Evolutionary conservation across 805 yeast genomes (phyloP).

Genomic region (Starmerella khaoyaiensis): DNA sequence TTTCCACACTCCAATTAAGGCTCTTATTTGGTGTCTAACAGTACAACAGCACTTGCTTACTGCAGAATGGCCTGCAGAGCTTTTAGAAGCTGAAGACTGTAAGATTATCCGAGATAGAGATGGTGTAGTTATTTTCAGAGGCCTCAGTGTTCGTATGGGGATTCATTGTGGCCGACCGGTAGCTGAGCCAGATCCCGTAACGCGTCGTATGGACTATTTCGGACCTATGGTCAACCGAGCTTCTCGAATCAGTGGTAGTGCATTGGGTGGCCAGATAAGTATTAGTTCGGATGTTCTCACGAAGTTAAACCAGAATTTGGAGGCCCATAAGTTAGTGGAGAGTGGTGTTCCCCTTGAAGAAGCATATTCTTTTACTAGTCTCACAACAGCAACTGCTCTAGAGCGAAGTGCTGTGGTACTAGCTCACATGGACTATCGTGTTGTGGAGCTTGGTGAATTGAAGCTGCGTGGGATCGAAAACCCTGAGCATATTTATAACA

Average conservation of each 20-base stretch:
- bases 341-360: conserved; percentile 8
- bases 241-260: conserved; percentile 82
- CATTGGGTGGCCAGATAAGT: conserved; percentile 97
- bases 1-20: conserved; percentile 82
- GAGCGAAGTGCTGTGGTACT: conserved; percentile 30
- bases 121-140: conserved; percentile 56
- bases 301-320: conserved; percentile 47
- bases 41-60: conserved; percentile 73
- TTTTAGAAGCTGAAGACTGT: conserved; percentile 72
- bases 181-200: conserved; percentile 85
- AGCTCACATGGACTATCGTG: conserved; percentile 54
- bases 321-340: conserved; percentile 27
- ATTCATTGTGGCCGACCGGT: conserved; percentile 97
- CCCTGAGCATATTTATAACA: conserved; percentile 72
- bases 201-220: conserved; percentile 94
- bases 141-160: conserved; percentile 95
- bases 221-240: conserved; percentile 98
- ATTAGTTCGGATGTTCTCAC: conserved; percentile 68
- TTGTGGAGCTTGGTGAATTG: conserved; percentile 65
- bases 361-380: conserved; percentile 12
- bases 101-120: conserved; percentile 56
- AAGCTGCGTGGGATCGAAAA: conserved; percentile 90
- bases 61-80: conserved; percentile 94
- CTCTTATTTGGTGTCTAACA: conserved; percentile 85
- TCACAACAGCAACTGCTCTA: conserved; percentile 13